Base-by-base conservation (phyloP, 2,329 filamentous ascomycete species). In the Podosphaera xanthii region DNA sequence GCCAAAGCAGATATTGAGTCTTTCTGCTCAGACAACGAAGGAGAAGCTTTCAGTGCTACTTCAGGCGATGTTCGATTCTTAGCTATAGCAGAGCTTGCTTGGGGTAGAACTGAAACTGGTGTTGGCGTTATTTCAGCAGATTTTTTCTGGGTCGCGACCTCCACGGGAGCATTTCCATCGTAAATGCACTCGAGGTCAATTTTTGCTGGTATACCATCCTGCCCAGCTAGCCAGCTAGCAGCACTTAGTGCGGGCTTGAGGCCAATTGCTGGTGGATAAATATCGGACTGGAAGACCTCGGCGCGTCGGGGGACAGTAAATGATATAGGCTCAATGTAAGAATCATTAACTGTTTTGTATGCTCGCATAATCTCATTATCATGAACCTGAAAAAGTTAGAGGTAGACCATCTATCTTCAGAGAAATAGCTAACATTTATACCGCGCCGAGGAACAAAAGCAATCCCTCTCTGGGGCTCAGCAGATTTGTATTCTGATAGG, bases 271-370 rank as follows among this genome's bases (percentile, higher is more conserved):
- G 92, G 91, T 49, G 91, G 92, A 72, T 87, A 98, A 67, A 98
- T 96, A 69, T 98, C 92, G 62, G 89, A 87, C 73, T 97, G 91
- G 81, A 96, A 96, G 58, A 85, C 88, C 72, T 96, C 89, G 59
- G 92, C 87, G 63, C 92, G 82, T 63, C 92, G 83, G 56, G 92
- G 92, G 1, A 97, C 92, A 59, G 94, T 94, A 74, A 98, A 98
- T 1, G 92, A 95, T 68, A 98, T 86, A 48, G 92, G 92, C 73
- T 98, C 92, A 66, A 98, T 88, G 73, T 94, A 95, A 54, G 75
- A 72, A 70, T 98, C 92, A 72, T 90, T 94, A 71, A 97, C 87
- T 0, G 92, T 97, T 79, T 98, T 98, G 81, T 87, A 98, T 50
- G 86, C 90, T 65, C 90, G 84, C 77, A 94, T 90, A 58, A 96